These are phyloP conservation scores for Cytospora leucostoma DNA, from an alignment of 2,329 filamentous ascomycete genomes.

Conservation along the genomic window DNA sequence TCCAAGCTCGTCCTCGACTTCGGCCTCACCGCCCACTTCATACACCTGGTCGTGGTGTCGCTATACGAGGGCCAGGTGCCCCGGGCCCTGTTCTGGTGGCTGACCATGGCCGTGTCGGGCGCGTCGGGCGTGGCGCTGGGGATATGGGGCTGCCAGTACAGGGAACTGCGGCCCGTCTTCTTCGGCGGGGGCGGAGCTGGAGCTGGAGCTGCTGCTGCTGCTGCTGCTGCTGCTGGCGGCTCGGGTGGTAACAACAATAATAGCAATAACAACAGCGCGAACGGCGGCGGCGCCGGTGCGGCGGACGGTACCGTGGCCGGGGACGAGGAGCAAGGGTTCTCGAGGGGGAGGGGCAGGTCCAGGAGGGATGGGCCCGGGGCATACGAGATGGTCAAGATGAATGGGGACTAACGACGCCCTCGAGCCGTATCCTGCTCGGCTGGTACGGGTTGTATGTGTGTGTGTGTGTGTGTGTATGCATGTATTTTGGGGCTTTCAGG, in stretches of 20 bases:
- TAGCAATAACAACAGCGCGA: slow-evolving; percentile 30
- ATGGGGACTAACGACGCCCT: slow-evolving; percentile 31
- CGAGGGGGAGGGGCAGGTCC: slow-evolving; percentile 52
- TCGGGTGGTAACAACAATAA: slow-evolving; percentile 26
- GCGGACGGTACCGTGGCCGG: slow-evolving; percentile 32
- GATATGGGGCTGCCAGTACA: slow-evolving; percentile 88
- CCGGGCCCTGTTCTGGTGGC: slow-evolving; percentile 84
- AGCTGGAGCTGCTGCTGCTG: not conserved
- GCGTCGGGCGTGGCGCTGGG: slow-evolving; percentile 60
- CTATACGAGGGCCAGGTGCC: slow-evolving; percentile 79
- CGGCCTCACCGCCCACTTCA: slow-evolving; percentile 69
- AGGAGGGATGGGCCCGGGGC: slow-evolving; percentile 57
- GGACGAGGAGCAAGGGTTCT: slow-evolving; percentile 53
- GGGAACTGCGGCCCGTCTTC: slow-evolving; percentile 84
- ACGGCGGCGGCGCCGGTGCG: slow-evolving; percentile 30
- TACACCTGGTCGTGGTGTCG: slow-evolving; percentile 50
- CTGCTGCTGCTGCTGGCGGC: slow-evolving; percentile 40
- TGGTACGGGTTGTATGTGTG: not conserved
- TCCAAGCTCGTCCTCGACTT: slow-evolving; percentile 96
- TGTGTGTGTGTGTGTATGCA: too few relatives aligned
- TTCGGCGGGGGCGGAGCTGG: slow-evolving; percentile 62
- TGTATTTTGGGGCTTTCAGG: not conserved
- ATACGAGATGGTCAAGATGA: slow-evolving; percentile 67
- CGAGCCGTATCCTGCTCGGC: not conserved
- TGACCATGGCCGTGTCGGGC: slow-evolving; percentile 51